These are phyloP conservation scores for Globisporangium okanoganense DNA, from an alignment of 352 stramenopile genomes.

Conservation along the genomic window DNA sequence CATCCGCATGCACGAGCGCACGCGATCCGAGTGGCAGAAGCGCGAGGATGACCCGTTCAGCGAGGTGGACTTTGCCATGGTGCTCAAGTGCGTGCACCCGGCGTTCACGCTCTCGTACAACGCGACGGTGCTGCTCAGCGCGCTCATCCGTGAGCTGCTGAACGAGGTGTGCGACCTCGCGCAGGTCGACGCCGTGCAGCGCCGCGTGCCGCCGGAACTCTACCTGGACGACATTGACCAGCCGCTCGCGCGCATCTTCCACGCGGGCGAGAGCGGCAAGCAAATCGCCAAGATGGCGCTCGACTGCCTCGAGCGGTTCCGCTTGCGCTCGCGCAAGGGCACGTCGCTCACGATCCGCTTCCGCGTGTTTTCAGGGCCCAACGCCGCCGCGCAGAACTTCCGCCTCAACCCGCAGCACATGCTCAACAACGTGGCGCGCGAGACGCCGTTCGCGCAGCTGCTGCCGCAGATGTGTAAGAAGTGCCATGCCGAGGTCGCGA, in stretches of 20 bases:
- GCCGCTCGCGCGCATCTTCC: slow-evolving; percentile 16
- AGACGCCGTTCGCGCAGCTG: slow-evolving; percentile 30
- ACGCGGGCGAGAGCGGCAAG: slow-evolving; percentile 6
- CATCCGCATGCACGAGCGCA: slow-evolving; percentile 39
- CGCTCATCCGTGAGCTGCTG: slow-evolving; percentile 45
- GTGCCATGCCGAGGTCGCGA: slow-evolving; percentile 23
- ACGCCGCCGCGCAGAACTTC: slow-evolving; percentile 10
- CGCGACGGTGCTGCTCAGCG: slow-evolving; percentile 42
- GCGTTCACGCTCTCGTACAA: slow-evolving; percentile 60
- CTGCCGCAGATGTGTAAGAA: slow-evolving; percentile 39
- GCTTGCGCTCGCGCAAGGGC: slow-evolving; percentile 35
- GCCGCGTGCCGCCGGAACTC: slow-evolving; percentile 15
- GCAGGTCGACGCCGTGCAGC: slow-evolving; percentile 31
- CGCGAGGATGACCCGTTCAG: slow-evolving; percentile 54
- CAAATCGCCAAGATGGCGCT: slow-evolving; percentile 13
- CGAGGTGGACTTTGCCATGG: slow-evolving; percentile 52
- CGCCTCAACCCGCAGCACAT: slow-evolving; percentile 16
- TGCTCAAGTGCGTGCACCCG: slow-evolving; percentile 58
- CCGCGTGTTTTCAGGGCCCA: slow-evolving; percentile 27
- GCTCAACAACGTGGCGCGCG: slow-evolving; percentile 29
- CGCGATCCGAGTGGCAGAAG: slow-evolving; percentile 51
- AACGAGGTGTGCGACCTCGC: slow-evolving; percentile 43
- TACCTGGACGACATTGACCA: slow-evolving; percentile 19
- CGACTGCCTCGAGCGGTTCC: slow-evolving; percentile 23
- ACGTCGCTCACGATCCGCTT: slow-evolving; percentile 40